Evolutionary conservation across 2,329 filamentous ascomycete genomes (phyloP), one percentile per base, ranked within the genome.

Genomic region (Sporothrix protearum): DNA sequence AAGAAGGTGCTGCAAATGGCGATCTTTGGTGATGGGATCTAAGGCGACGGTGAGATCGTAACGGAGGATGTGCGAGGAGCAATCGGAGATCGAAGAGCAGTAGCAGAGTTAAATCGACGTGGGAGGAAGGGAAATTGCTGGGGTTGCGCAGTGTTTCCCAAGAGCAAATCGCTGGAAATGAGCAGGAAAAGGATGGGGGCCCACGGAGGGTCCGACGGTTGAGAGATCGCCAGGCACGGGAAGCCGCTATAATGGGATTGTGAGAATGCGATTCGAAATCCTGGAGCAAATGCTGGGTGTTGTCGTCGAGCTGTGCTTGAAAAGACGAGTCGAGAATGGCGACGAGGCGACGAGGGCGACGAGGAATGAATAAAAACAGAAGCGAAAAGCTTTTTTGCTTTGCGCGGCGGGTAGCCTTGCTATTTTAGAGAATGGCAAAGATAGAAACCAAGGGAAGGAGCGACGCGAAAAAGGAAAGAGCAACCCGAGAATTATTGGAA

Each of bases 181-280:
- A 67, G 63, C 57, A 33, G 42, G n/a, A 33, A 33, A 33, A 30
- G 10, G 16, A 19, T 36, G 3, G 45, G 64, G 64, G 45, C 10
- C 64, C 64, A 53, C 45, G 45, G 45, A 51, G 45, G 45, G 28
- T 67, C 45, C 45, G 28, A n/a, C 30, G 28, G 64, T 51, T 22
- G 42, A 25, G 3, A 67, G 64, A 67, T 67, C 42, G 64, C 28
- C 64, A 67, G 64, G 64, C 28, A 67, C 64, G 25, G 39, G 59
- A 33, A 33, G 8, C 25, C 39, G 28, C 42, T 67, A 67, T 49
- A n/a, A 12, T 8, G 45, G 45, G 28, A 25, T 22, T 22, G 16
- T 5, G 28, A 33, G 63, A 30, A 22, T 66, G 39, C 25, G 16
- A 49, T 10, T 66, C 25, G 25, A n/a, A 33, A 22, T 16, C 42